Conservation (phyloP, 352 stramenopile species). For the Globisporangium orthogonon region DNA sequence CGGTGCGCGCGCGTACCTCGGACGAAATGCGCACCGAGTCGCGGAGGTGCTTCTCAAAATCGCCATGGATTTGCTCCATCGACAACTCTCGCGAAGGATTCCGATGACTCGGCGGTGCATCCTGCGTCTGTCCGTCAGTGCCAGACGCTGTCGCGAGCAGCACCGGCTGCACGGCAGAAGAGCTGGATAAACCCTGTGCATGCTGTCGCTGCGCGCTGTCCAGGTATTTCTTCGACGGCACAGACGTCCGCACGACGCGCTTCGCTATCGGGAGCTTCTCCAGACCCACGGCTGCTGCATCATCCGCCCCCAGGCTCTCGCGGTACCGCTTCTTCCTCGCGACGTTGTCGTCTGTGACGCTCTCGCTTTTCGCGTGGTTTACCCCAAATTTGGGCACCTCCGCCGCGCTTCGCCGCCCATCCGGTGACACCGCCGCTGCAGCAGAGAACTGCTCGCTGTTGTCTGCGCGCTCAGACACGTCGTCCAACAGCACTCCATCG, state of each 20-base stretch:
- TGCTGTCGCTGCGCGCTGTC: constrained; percentile 22
- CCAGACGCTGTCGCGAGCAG: not conserved
- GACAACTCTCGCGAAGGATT: constrained; percentile 15
- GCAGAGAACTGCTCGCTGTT: not conserved
- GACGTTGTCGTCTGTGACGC: constrained; percentile 9
- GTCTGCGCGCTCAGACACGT: not conserved
- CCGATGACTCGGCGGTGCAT: not conserved
- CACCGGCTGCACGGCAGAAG: not conserved
- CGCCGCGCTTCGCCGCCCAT: not conserved
- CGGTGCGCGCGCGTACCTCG: constrained; percentile 29
- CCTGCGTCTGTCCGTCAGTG: not conserved
- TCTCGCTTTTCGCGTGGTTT: constrained; percentile 3
- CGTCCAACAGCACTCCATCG: not conserved
- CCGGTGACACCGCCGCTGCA: not conserved
- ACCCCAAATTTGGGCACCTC: not conserved
- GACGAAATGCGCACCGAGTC: constrained; percentile 38
- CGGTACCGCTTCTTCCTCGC: constrained; percentile 13
- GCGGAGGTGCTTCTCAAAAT: constrained; percentile 45
- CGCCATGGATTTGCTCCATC: constrained; percentile 11
- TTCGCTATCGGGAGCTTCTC: constrained; percentile 9
- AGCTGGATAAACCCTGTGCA: constrained; percentile 17
- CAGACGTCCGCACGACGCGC: constrained; percentile 29
- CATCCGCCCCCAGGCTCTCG: constrained; percentile 4
- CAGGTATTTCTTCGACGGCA: constrained; percentile 45
- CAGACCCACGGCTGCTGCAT: constrained; percentile 3